A percentile compares a stretch with the other conserved stretches of the same genome.
Conservation (phyloP, 495 filamentous ascomycete genomes). For the Tuber melanosporum region DNA sequence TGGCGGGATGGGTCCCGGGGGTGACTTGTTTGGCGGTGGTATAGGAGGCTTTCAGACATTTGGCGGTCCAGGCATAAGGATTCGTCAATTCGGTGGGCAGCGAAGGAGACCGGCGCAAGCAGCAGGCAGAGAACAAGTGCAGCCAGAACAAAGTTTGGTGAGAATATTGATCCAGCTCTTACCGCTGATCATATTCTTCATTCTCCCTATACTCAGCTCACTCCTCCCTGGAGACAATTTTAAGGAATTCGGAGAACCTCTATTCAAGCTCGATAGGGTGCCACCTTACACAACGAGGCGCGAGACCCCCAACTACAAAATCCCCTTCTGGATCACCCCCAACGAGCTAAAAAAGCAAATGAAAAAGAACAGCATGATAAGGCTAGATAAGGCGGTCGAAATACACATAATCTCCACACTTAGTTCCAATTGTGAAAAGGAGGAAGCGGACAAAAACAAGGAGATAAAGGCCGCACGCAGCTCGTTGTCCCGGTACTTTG, state of each 20-base stretch:
- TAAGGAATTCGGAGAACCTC: conserved; percentile 56
- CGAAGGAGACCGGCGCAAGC: conserved; percentile 64
- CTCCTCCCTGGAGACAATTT: conserved; percentile 60
- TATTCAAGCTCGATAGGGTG: conserved; percentile 61
- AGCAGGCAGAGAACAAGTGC: conserved; percentile 50
- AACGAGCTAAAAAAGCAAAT: conserved; percentile 63
- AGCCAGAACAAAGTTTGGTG: conserved; percentile 46
- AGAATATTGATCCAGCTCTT: conserved; percentile 61
- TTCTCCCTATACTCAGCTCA: conserved; percentile 77
- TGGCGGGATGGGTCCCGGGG: conserved; percentile 56
- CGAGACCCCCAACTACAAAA: conserved; percentile 60
- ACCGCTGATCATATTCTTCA: conserved; percentile 79
- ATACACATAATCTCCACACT: conserved; percentile 60
- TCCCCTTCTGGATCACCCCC: conserved; percentile 82
- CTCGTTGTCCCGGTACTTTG: conserved; percentile 60
- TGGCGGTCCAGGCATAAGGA: conserved; percentile 71
- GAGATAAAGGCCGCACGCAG: conserved; percentile 75
- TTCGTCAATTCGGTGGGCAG: conserved; percentile 82
- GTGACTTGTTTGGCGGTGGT: conserved; percentile 61
- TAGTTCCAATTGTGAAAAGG: conserved; percentile 63
- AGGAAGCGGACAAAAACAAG: conserved; percentile 55
- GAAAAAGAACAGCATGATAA: conserved; percentile 56
- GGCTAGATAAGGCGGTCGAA: conserved; percentile 74
- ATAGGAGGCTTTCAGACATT: conserved; percentile 90
- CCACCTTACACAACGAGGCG: conserved; percentile 67